Evolutionary conservation across 148 eudicot species (phyloP).

Genomic region (Amaranthus cruentus): DNA sequence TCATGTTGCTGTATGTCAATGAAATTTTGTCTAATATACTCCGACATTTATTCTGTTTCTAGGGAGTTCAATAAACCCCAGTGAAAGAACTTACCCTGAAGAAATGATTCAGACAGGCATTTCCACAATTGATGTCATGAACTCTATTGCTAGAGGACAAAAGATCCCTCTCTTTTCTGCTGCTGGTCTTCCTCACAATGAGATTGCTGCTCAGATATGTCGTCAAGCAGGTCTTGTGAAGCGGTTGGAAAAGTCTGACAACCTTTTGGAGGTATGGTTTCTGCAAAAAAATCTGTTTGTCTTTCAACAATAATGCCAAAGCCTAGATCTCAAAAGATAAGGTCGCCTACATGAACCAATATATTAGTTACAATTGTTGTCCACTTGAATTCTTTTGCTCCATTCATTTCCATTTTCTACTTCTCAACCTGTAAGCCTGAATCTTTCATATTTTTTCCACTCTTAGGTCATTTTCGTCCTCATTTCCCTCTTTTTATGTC

Average conservation of each 20-base stretch:
- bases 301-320: not conserved
- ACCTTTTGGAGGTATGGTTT: conserved; percentile 69
- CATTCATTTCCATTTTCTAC: not conserved
- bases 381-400: too few relatives aligned
- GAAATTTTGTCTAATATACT: not conserved
- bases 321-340: too few relatives aligned
- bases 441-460: not conserved
- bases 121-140: conserved; percentile 99
- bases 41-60: conserved; percentile 11
- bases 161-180: conserved; percentile 98
- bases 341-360: too few relatives aligned
- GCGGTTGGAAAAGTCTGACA: conserved; percentile 81
- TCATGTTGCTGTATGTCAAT: not conserved
- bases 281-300: not conserved
- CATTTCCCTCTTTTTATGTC: not conserved
- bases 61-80: conserved; percentile 99
- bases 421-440: not conserved
- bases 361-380: too few relatives aligned
- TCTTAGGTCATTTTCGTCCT: too few relatives aligned
- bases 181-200: conserved; percentile 99
- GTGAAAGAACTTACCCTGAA: conserved; percentile 99
- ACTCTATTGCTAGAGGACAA: conserved; percentile 98
- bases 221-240: conserved; percentile 98
- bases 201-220: conserved; percentile 98
- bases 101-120: conserved; percentile 99